Base-by-base conservation (phyloP, 179 eudicot species). In the Amaranthus tricolor region DNA sequence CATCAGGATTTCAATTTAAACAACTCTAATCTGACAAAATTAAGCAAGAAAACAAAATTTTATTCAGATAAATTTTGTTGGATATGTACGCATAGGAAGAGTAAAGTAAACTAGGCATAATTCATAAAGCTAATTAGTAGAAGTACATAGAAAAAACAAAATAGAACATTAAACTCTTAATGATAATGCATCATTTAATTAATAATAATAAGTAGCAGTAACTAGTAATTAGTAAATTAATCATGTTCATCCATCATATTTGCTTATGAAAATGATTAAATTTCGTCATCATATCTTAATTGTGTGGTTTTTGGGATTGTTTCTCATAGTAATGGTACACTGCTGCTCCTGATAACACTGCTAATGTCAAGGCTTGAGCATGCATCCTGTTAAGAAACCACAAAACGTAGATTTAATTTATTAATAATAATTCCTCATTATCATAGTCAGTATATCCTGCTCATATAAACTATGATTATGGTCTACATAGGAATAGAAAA, bases 281-380 rank as follows among this genome's bases (percentile, higher is more conserved):
- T 59, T 20, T 72, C 24, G 47, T 72, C 63, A 47, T 72, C 15
- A 3, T 56, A 43, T 6, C 5, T 52, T 1, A 55, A 13, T 68
- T 67, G n/a, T 53, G 61, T 15, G 6, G 14, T 2, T 44, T 47
- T 57, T 12, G 21, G 40, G 13, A 20, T 56, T 4, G 58, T 21
- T 73, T 81, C 58, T 85, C 86, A 7, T 82, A 86, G 82, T 91
- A 88, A 68, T 88, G 90, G 74, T 82, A 88, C 16, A 66, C 85
- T 1, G 97, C 97, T 4, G 90, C 92, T 2, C 94, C 90, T 0
- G 94, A 88, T 45, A 91, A 74, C 65, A 91, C 97, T 5, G 80
- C 94, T 80, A 91, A 65, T 13, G 97, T 91, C 79, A 88, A 74
- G 55, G 94, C 97, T 61, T 91, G 97, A 69, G 94, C 97, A 67